Conservation (phyloP, 1,284 basidiomycete species). For the Xerocomus minutiporus region DNA sequence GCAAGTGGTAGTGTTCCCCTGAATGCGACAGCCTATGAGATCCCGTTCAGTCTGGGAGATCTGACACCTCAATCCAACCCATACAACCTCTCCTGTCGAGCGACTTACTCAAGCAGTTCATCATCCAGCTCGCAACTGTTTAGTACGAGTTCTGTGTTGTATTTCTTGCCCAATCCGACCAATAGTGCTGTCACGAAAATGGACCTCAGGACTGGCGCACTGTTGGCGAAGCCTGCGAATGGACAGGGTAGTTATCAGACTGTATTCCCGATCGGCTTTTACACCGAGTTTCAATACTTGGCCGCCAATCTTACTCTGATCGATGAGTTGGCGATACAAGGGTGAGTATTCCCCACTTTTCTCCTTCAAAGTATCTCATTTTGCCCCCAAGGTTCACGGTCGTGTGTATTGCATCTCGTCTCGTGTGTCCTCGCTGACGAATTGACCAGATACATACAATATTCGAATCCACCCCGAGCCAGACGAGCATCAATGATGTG, state of each 20-base stretch:
- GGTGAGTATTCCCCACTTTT: constrained; percentile 39
- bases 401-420: constrained; percentile 16
- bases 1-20: constrained; percentile 24
- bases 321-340: constrained; percentile 55
- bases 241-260: constrained; percentile 50
- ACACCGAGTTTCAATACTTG: constrained; percentile 64
- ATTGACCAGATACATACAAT: constrained; percentile 56
- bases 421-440: constrained; percentile 8
- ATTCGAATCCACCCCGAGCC: constrained; percentile 56
- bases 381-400: constrained; percentile 24
- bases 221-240: constrained; percentile 53
- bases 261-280: constrained; percentile 71
- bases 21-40: constrained; percentile 27
- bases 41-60: constrained; percentile 20
- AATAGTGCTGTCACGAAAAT: constrained; percentile 58
- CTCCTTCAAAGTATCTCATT: constrained; percentile 2
- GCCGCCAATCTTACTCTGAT: constrained; percentile 51
- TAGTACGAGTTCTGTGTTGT: constrained; percentile 42
- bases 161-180: constrained; percentile 54
- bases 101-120: constrained; percentile 20
- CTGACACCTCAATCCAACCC: constrained; percentile 23
- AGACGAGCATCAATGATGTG: constrained; percentile 43
- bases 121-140: constrained; percentile 42
- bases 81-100: constrained; percentile 29
- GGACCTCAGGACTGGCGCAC: constrained; percentile 63